These are phyloP conservation scores for Epichloe uncinata DNA, from an alignment of 2,329 filamentous ascomycete species.

Conservation along the genomic window DNA sequence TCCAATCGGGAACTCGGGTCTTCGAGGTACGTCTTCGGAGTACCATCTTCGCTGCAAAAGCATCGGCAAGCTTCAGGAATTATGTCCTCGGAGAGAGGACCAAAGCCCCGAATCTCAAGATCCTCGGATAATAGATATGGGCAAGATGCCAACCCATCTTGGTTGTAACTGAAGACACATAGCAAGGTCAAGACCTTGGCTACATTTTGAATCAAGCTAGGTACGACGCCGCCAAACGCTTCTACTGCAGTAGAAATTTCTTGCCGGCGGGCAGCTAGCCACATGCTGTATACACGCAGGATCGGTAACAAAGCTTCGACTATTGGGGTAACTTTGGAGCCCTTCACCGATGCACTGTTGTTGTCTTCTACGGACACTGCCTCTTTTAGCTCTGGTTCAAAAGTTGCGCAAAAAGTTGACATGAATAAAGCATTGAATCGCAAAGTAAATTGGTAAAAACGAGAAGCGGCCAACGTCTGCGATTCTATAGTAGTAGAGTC, in stretches of 20 bases:
- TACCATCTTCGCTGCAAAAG: slow-evolving; percentile 20
- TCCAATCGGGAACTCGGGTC: slow-evolving; percentile 18
- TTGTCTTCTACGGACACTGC: slow-evolving; percentile 10
- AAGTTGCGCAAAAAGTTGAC: slow-evolving; percentile 53
- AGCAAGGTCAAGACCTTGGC: slow-evolving; percentile 34
- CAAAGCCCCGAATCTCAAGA: slow-evolving; percentile 29
- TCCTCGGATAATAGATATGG: slow-evolving; percentile 41
- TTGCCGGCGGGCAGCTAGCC: slow-evolving; percentile 33
- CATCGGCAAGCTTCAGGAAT: slow-evolving; percentile 28
- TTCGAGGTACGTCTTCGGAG: slow-evolving; percentile 26
- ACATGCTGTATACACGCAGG: slow-evolving; percentile 39
- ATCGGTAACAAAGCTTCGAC: slow-evolving; percentile 35
- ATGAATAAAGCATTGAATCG: slow-evolving; percentile 70
- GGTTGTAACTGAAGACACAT: slow-evolving; percentile 28
- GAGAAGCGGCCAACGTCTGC: slow-evolving; percentile 29
- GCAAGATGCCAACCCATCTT: slow-evolving; percentile 24
- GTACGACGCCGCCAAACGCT: slow-evolving; percentile 31
- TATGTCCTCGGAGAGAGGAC: slow-evolving; percentile 25
- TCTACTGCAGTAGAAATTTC: slow-evolving; percentile 33
- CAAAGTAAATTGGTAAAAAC: slow-evolving; percentile 52
- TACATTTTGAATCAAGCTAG: slow-evolving; percentile 32
- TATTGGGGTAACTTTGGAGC: slow-evolving; percentile 19
- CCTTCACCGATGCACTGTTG: slow-evolving; percentile 7
- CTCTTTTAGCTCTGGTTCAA: slow-evolving; percentile 51
- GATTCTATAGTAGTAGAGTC: slow-evolving; percentile 22